Evolutionary conservation across 495 filamentous ascomycete species (phyloP).

Genomic region (Annulohypoxylon maeteangense): DNA sequence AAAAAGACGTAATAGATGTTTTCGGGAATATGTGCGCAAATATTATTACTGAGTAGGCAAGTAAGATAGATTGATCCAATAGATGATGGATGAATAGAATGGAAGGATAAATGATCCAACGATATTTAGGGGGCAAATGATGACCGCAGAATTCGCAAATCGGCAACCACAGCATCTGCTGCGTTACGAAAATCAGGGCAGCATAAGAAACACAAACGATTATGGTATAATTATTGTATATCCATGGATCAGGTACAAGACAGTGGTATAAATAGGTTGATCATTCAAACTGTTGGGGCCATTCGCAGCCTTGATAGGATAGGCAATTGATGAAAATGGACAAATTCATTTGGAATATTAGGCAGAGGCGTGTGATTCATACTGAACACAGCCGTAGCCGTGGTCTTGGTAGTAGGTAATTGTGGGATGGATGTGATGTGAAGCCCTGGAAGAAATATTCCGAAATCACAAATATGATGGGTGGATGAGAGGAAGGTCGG

Average conservation of each 20-base stretch:
- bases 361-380: slow-evolving; percentile 18
- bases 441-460: slow-evolving; percentile 33
- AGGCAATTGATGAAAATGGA: slow-evolving; percentile 12
- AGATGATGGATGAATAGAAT: slow-evolving; percentile 6
- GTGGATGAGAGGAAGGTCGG: slow-evolving; percentile 4
- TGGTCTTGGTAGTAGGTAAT: background rate
- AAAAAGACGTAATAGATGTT: slow-evolving; percentile 4
- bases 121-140: slow-evolving; percentile 21
- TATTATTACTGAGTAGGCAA: slow-evolving; percentile 30
- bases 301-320: slow-evolving; percentile 4
- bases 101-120: slow-evolving; percentile 6
- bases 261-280: background rate
- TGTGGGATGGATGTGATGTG: background rate
- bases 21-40: slow-evolving; percentile 17
- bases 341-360: slow-evolving; percentile 21
- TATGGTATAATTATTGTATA: slow-evolving; percentile 1
- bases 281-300: slow-evolving; percentile 3
- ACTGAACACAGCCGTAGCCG: slow-evolving; percentile 23
- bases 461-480: slow-evolving; percentile 12
- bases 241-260: slow-evolving; percentile 1
- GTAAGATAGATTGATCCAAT: slow-evolving; percentile 1
- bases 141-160: slow-evolving; percentile 33
- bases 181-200: slow-evolving; percentile 43
- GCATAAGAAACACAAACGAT: slow-evolving; percentile 22
- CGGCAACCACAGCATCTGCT: slow-evolving; percentile 37